Base-by-base conservation (phyloP, 345 rosid genomes). In the Melaleuca quinquenervia region DNA sequence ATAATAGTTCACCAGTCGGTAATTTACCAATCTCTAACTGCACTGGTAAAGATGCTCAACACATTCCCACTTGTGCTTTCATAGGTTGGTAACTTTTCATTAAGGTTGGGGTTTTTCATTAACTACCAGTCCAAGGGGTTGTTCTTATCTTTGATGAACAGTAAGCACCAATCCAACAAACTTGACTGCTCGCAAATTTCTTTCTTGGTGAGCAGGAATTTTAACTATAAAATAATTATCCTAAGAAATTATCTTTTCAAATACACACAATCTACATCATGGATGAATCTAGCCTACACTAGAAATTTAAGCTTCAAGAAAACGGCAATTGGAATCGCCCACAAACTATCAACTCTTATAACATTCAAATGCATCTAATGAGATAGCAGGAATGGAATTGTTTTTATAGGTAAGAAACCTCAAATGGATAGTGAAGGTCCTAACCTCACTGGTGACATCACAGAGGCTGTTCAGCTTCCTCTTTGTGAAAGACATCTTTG, bases 381-480 rank as follows among this genome's bases (percentile, higher is more conserved):
- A 70, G 32, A 70, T 32, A 70, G 48, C 78, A 10, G 11, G 32
- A 70, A 21, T 41, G 48, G 48, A 70, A 18, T 8, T 70, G 48
- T 36, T 36, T 36, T 70, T 18, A 32, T 70, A 70, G 78, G 48
- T 18, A 70, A 70, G 78, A 70, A 70, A 70, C 48, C 48, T 70
- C 48, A 70, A 58, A 22, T 10, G 87, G 8, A 45, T 44, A 41
- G 55, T 45, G 24, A 26, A 52, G 64, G 32, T 50, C 83, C 83
- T 52, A 85, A 51, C 83, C 60, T 85, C 44, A 80, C 86, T 88
- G 45, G 49, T 75, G 52, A 26, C 70, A 60, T 29, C 83, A 18
- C 82, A 49, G 52, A 52, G 62, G 74, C 86, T 88, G 80, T 87
- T 78, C 52, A 82, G 76, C 84, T 83, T 85, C 54, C 82, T 84